Base-by-base conservation (phyloP, 2,329 filamentous ascomycete genomes). In the Penicillium sclerotigenum region DNA sequence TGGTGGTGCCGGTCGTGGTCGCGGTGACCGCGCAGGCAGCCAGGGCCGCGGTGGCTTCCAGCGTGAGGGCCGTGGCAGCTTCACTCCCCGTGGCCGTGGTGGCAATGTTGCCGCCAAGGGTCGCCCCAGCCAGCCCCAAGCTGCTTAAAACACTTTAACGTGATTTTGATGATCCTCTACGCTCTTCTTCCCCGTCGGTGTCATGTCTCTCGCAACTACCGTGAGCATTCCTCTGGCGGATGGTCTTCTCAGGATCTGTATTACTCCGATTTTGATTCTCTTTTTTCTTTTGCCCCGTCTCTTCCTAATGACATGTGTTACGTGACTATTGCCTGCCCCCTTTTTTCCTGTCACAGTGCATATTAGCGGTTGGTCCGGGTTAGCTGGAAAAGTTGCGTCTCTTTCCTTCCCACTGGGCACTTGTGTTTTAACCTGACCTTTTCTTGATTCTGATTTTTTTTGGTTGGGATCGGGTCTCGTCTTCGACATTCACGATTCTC, bases 21-120 rank as follows among this genome's bases (percentile, higher is more conserved):
- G 88, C 68, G 87, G 87, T 63, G 86, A 89, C 56, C 85, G 86
- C 63, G 75, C 79, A 47, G 83, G 84, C 51, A 84, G 83, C 71
- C 86, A 88, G 71, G 76, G 78, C 54, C 80, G 85, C 65, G 85
- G 88, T 59, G 86, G 84, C 71, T 92, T 88, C 77, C 79, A 82
- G 56, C 83, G 87, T 53, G 87, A 87, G 56, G 80, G 86, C 43
- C 85, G 89, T 66, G 87, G 89, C 61, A 83, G 84, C 54, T 84
- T 85, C 65, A 79, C 81, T 67, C 78, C 85, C 62, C 84, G 86
- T 58, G 83, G 85, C 55, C 84, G 88, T 63, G 86, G 88, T 61
- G 78, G 81, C 64, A 84, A 82, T 62, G 81, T 75, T 53, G 72
- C 76, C 46, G 68, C 73, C 57, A 77, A 78, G 68, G 73, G 71